phyloP scores from a whole-genome alignment of 2,329 filamentous ascomycete species.

The Calycina marina region DNA sequence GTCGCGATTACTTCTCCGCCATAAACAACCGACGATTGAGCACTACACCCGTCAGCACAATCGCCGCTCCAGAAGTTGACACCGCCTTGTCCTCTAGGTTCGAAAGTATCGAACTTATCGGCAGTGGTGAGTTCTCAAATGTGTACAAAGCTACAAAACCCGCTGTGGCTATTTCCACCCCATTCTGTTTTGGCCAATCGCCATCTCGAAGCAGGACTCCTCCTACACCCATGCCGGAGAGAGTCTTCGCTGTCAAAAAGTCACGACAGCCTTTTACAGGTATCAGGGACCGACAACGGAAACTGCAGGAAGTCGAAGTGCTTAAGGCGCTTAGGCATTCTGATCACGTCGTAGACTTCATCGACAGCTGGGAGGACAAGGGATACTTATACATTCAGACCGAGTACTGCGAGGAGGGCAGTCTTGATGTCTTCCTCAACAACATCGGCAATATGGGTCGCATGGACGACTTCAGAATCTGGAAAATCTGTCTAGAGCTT shows the following conservation, averaged over 20 bases:
- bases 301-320: conserved; percentile 71
- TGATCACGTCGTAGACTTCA: conserved; percentile 73
- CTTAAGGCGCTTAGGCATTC: conserved; percentile 63
- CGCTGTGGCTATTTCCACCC: conserved; percentile 26
- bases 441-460: conserved; percentile 70
- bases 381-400: conserved; percentile 91
- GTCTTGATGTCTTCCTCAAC: conserved; percentile 72
- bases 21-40: conserved; percentile 44
- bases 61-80: conserved; percentile 62
- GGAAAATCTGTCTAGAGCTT: conserved; percentile 89
- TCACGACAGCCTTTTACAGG: conserved; percentile 68
- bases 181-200: conserved; percentile 28
- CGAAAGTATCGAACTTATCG: conserved; percentile 63
- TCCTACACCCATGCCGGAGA: conserved; percentile 36
- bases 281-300: conserved; percentile 63
- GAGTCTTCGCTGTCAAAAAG: conserved; percentile 89
- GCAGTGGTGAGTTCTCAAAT: conserved; percentile 83
- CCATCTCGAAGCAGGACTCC: conserved; percentile 34
- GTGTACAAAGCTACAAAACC: conserved; percentile 64
- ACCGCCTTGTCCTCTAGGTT: conserved; percentile 61
- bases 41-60: conserved; percentile 55
- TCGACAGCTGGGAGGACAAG: conserved; percentile 78
- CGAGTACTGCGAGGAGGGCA: conserved; percentile 91
- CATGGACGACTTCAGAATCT: conserved; percentile 93
- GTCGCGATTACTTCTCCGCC: conserved; percentile 36